Base-by-base conservation (phyloP, 2,329 filamentous ascomycete species). In the Diplodia mutila region DNA sequence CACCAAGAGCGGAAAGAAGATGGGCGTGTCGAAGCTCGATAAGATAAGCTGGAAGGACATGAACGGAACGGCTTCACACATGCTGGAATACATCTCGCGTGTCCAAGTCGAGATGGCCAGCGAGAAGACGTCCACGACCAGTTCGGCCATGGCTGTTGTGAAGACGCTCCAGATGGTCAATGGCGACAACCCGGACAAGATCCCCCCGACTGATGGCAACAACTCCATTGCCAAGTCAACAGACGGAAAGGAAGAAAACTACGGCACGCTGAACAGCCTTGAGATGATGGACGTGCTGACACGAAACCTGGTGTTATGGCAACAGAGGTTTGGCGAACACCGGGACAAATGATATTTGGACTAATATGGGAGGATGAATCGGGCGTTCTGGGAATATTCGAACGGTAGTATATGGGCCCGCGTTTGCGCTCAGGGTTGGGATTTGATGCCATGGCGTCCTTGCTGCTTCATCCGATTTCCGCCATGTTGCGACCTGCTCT, bases 221-320 rank as follows among this genome's bases (percentile, higher is more conserved):
- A 37, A 42, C 12, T 34, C 61, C n/a, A 48, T 71, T 72, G 49
- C 7, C 3, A 66, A 70, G 54, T 29, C 39, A 67, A 54, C 39
- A 66, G 66, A 69, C 71, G 14, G 74, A 46, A 69, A 69, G 52
- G 75, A 74, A 72, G 86, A 89, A 1, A 63, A 67, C 51, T 97
- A 97, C 78, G 91, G 90, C 72, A 86, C 90, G 9, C 82, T 97
- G 70, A 91, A 84, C 67, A 93, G 90, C 72, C 84, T 92, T 70
- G 92, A 96, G 79, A 96, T 97, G 92, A 96, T 96, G 92, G 93
- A 96, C 77, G 85, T 89, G 72, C 80, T 97, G 76, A 94, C 91
- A 69, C 86, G 91, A 69, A 89, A 93, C 76, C 85, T 97, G 73
- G 87, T 94, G 71, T 90, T 91, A 74, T 97, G 92, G 92, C 92